phyloP scores from a whole-genome alignment of 257 asterid species.

The Solanum peruvianum region DNA sequence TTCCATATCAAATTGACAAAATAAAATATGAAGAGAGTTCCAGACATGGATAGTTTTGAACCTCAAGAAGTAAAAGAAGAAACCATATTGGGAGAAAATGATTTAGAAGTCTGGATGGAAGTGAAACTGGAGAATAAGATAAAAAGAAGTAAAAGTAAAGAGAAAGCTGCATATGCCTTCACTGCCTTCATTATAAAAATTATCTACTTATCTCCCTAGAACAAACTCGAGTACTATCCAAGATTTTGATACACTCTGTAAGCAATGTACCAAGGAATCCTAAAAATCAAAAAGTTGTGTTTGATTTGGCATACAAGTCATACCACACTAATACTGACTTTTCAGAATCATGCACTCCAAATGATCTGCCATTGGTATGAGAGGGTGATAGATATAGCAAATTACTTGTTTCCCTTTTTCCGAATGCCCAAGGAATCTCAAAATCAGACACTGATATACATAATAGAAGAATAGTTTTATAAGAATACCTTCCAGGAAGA shows the following conservation, averaged over 20 bases:
- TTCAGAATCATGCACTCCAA: background rate
- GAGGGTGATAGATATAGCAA: background rate
- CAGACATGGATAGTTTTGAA: background rate
- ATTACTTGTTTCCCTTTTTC: background rate
- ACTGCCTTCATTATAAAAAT: background rate
- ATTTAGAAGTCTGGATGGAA: background rate
- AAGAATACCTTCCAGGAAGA: slow-evolving; percentile 61
- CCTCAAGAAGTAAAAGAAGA: background rate
- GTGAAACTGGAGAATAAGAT: background rate
- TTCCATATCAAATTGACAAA: background rate
- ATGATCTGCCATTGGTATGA: background rate
- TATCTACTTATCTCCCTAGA: background rate
- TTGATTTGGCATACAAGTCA: background rate
- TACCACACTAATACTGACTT: background rate
- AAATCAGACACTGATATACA: background rate
- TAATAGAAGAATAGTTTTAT: background rate
- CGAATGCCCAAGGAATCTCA: background rate
- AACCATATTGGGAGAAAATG: background rate
- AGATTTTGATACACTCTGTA: background rate
- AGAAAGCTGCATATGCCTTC: background rate
- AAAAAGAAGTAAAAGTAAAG: background rate
- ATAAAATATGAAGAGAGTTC: background rate
- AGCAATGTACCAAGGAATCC: background rate
- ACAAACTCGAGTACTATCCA: background rate
- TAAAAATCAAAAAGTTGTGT: background rate